Evolutionary conservation across 352 stramenopile genomes (phyloP), one percentile per base, ranked within the genome.

Genomic region (Pythium aphanidermatum): DNA sequence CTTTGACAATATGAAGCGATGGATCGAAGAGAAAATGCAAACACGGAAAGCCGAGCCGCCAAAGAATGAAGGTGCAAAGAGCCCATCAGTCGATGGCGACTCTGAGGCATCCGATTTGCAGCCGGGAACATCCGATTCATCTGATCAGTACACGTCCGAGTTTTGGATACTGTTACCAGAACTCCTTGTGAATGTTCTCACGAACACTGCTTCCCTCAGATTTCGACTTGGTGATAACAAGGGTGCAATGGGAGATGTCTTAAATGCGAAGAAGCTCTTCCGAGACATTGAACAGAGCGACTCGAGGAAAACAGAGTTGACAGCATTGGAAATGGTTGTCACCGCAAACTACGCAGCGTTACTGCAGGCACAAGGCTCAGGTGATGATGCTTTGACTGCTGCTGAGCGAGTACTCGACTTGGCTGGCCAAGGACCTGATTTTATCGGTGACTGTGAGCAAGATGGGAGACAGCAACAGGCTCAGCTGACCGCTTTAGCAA

Each of bases 331-430:
- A n/a, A 54, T 64, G 14, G 21, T 37, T 1, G 13, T 81, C 33
- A 55, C 53, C 2, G 68, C 37, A 5, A 81, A 84, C 46, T 75
- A 81, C 35, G 62, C 64, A 12, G 36, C 72, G 8, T 60, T 81
- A 17, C 51, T 84, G 6, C 60, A 70, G 13, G 36, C 64, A 0
- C 61, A 74, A 42, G 64, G 62, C 11, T 53, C 51, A 16, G 17
- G 53, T 4, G 53, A 60, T 1, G 67, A 77, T 23, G 66, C 66
- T 14, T 56, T 70, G 17, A 41, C 42, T 4, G 60, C 66, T 3
- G 64, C 65, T 1, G 40, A 59, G 10, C 43, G 44, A 1, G 62
- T 72, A 2, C 16, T 74, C 11, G 55, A 45, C 12, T 31, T 54
- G 61, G 7, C 16, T 62, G 14, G 51, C 2, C 27, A 20, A 34